phyloP scores from a whole-genome alignment of 768 basidiomycete genomes.

The Rhodotorula paludigena region DNA sequence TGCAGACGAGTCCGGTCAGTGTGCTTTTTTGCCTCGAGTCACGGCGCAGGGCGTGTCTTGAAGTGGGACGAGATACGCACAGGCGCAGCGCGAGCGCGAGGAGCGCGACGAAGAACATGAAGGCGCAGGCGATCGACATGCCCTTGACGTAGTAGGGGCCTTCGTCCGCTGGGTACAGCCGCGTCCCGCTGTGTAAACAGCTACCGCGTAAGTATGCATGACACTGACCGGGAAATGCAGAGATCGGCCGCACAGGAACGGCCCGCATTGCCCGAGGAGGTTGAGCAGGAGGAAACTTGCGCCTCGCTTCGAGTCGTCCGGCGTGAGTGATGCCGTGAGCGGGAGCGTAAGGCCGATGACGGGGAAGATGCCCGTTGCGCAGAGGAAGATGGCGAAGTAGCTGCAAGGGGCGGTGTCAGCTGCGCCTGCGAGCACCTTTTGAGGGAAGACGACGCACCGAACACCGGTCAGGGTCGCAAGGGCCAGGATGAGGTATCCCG shows the following conservation, averaged over 20 bases:
- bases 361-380: conserved; percentile 13
- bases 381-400: neutral
- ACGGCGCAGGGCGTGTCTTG: neutral
- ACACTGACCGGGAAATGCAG: neutral
- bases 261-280: conserved; percentile 5
- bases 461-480: neutral
- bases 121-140: conserved; percentile 11
- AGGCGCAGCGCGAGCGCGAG: neutral
- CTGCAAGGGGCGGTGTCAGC: neutral
- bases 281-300: conserved; percentile 24
- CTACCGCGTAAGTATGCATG: no score
- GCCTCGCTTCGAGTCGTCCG: conserved; percentile 17
- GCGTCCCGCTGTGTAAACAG: neutral
- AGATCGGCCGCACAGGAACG: neutral
- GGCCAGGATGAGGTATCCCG: conserved; percentile 21
- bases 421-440: no score
- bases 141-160: conserved; percentile 26
- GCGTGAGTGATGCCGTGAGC: neutral
- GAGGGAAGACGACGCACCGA: neutral
- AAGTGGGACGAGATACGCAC: neutral
- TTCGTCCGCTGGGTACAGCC: conserved; percentile 2
- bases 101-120: conserved; percentile 1
- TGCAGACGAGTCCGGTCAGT: neutral
- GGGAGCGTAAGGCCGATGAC: conserved; percentile 18
- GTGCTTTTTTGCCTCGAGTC: no score